A percentile compares a stretch with the other conserved stretches of the same genome.
These are phyloP conservation scores for Aristolochia fimbriata DNA, from an alignment of 164 flowering plant species.

Conservation along the genomic window DNA sequence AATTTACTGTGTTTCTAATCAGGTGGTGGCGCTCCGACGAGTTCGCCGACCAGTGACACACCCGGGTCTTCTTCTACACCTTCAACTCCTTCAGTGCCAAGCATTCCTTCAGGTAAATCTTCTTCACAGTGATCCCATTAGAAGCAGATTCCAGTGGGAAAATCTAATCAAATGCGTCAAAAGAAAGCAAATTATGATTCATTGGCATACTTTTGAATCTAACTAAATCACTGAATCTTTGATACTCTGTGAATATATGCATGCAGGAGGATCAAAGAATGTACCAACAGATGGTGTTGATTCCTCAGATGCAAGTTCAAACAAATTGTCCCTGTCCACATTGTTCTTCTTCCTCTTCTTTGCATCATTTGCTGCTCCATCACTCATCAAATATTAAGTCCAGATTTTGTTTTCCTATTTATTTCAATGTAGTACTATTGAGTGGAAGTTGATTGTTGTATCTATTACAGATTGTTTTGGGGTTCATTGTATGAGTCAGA, in stretches of 20 bases:
- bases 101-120: conserved; percentile 13
- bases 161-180: not conserved
- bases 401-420: no score
- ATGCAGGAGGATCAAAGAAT: conserved; percentile 8
- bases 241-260: not conserved
- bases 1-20: not conserved
- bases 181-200: not conserved
- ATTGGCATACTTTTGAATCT: not conserved
- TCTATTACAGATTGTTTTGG: no score
- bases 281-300: conserved; percentile 3
- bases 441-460: no score
- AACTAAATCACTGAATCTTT: not conserved
- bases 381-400: conserved; percentile 2
- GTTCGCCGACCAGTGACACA: conserved; percentile 7
- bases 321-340: conserved; percentile 5
- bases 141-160: not conserved
- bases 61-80: conserved; percentile 3
- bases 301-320: conserved; percentile 5
- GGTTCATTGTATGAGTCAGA: no score
- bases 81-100: conserved; percentile 2
- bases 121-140: not conserved
- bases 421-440: no score
- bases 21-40: conserved; percentile 16
- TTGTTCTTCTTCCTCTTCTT: conserved; percentile 6
- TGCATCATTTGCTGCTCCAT: conserved; percentile 5